phyloP scores from a whole-genome alignment of 192 early-diverging fungal genomes.

The Backusella parvicylindrica region DNA sequence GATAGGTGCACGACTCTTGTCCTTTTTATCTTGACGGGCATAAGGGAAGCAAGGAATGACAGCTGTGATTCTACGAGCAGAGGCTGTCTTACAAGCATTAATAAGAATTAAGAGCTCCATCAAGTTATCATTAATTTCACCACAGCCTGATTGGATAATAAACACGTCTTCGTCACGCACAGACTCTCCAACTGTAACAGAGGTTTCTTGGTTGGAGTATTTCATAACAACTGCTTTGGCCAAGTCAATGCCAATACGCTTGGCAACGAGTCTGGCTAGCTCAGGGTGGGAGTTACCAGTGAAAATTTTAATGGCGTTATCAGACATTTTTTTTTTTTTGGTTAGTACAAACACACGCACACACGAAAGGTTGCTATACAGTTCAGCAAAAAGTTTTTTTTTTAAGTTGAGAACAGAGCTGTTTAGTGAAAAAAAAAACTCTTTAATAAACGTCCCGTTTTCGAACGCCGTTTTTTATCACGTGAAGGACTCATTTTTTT shows the following conservation, averaged over 20 bases:
- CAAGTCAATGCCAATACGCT: conserved; percentile 89
- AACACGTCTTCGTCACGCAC: conserved; percentile 96
- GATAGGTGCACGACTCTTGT: conserved; percentile 94
- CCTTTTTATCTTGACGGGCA: conserved; percentile 97
- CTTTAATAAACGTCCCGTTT: neutral
- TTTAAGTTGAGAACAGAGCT: neutral
- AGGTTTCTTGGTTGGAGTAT: conserved; percentile 97
- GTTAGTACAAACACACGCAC: neutral
- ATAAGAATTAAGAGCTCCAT: conserved; percentile 99
- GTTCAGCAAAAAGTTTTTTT: neutral
- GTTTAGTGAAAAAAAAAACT: neutral
- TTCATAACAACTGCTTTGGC: conserved; percentile 92
- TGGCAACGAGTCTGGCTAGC: conserved; percentile 88
- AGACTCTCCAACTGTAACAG: conserved; percentile 69
- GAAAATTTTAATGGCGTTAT: conserved; percentile 96
- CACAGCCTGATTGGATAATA: conserved; percentile 94
- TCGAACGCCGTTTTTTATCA: neutral
- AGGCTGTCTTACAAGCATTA: conserved; percentile 88
- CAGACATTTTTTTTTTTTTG: conserved; percentile 51
- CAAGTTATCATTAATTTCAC: conserved; percentile 81
- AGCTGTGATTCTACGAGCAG: conserved; percentile 90
- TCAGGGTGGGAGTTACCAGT: conserved; percentile 95
- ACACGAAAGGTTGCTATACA: neutral
- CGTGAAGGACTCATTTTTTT: neutral
- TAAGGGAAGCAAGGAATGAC: conserved; percentile 98